Percentiles rank a stretch among this genome's conserved stretches.
Conservation (phyloP, 441 rosid genomes). For the Jatropha podagrica region DNA sequence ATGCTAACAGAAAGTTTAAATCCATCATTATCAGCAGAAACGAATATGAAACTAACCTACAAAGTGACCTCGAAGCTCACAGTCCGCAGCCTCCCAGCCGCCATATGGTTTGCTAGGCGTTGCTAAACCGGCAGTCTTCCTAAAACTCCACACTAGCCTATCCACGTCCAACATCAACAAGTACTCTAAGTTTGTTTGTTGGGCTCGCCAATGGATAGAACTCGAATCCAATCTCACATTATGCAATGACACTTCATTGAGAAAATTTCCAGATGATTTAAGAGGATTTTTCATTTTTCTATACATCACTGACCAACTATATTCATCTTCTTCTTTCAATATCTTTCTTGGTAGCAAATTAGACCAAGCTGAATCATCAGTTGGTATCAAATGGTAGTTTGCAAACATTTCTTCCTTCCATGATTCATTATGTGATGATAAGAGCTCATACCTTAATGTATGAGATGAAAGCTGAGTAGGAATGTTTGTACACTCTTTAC, state of each 20-base stretch:
- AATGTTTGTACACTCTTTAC: conserved; percentile 82
- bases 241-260: conserved; percentile 75
- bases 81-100: conserved; percentile 73
- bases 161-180: conserved; percentile 78
- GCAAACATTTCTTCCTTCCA: conserved; percentile 62
- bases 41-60: conserved; percentile 54
- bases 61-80: conserved; percentile 91
- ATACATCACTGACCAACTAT: conserved; percentile 65
- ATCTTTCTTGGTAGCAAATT: conserved; percentile 73
- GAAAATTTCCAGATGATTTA: conserved; percentile 40
- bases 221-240: conserved; percentile 66
- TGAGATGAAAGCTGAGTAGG: conserved; percentile 74
- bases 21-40: background rate
- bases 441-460: conserved; percentile 58
- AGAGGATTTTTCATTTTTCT: conserved; percentile 54
- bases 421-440: conserved; percentile 60
- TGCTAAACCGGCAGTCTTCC: conserved; percentile 71
- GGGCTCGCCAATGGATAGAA: conserved; percentile 69
- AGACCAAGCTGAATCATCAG: conserved; percentile 82
- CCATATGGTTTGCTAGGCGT: conserved; percentile 65
- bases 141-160: conserved; percentile 75
- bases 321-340: conserved; percentile 60
- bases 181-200: conserved; percentile 85
- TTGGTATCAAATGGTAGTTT: conserved; percentile 79
- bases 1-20: background rate